These are phyloP conservation scores for Mycena amicta DNA, from an alignment of 768 basidiomycete species.

Conservation along the genomic window DNA sequence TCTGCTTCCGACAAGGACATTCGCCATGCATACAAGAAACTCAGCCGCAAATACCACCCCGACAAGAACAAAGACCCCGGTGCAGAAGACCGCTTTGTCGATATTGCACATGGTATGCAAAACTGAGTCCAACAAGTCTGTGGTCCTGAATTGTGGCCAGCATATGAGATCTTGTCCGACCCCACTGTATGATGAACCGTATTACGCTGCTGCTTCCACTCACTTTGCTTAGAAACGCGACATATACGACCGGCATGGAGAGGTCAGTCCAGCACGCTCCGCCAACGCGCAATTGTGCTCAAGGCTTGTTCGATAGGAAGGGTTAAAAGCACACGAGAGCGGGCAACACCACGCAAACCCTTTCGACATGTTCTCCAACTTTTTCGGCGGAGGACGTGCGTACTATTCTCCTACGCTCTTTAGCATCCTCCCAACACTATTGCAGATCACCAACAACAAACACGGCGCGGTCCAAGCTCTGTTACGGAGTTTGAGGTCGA, in stretches of 20 bases:
- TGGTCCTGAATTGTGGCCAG: slow-evolving; percentile 39
- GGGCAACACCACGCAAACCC: slow-evolving; percentile 85
- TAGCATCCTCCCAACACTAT: not conserved
- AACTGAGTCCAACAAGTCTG: not conserved
- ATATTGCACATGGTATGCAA: slow-evolving; percentile 81
- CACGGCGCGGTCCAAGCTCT: slow-evolving; percentile 74
- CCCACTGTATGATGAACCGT: slow-evolving; percentile 52
- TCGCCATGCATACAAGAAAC: slow-evolving; percentile 86
- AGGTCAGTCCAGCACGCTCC: slow-evolving; percentile 47
- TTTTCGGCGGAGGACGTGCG: slow-evolving; percentile 85
- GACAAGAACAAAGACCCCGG: slow-evolving; percentile 91
- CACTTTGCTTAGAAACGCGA: slow-evolving; percentile 68
- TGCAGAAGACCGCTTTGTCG: slow-evolving; percentile 85
- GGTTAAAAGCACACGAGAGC: slow-evolving; percentile 87
- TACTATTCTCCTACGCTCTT: slow-evolving; percentile 16
- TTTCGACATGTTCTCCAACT: slow-evolving; percentile 91
- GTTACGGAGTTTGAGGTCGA: slow-evolving; percentile 84
- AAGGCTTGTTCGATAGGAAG: slow-evolving; percentile 57
- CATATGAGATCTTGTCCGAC: slow-evolving; percentile 96
- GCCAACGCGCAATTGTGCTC: slow-evolving; percentile 5
- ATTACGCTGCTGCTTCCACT: slow-evolving; percentile 4
- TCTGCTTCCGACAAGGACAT: slow-evolving; percentile 89
- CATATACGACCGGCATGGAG: slow-evolving; percentile 94
- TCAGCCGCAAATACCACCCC: slow-evolving; percentile 89
- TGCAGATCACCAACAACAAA: slow-evolving; percentile 59